These are phyloP conservation scores for Endoconidiophora laricicola DNA, from an alignment of 2,329 filamentous ascomycete species.

Conservation along the genomic window DNA sequence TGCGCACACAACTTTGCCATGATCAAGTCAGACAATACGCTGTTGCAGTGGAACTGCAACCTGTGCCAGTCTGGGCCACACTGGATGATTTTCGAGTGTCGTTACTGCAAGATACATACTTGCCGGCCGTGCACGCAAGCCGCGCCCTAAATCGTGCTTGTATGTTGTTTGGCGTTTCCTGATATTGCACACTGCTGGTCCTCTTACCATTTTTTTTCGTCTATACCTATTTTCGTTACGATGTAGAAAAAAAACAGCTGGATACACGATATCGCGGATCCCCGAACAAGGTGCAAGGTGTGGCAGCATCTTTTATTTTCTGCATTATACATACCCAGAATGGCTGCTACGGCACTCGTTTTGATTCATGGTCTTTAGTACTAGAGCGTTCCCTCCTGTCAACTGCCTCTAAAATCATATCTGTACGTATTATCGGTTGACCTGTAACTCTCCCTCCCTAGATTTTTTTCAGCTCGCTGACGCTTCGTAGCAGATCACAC, in stretches of 20 bases:
- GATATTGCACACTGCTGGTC: too few species aligned
- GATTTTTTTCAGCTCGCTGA: too few species aligned
- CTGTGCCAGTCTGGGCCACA: slow-evolving; percentile 47
- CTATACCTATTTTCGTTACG: background rate
- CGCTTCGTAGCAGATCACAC: too few species aligned
- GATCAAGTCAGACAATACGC: slow-evolving; percentile 48
- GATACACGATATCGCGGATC: background rate
- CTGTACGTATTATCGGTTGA: too few species aligned
- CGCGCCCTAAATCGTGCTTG: background rate
- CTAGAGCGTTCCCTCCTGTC: too few species aligned
- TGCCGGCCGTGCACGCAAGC: slow-evolving; percentile 35
- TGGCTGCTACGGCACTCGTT: too few species aligned
- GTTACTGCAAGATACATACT: slow-evolving; percentile 49
- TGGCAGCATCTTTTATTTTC: too few species aligned
- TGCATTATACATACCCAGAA: too few species aligned
- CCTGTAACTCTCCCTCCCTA: too few species aligned
- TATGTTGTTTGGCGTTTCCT: too few species aligned
- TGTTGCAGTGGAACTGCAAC: slow-evolving; percentile 50
- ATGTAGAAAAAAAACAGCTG: background rate
- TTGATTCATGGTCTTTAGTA: too few species aligned
- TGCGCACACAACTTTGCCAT: slow-evolving; percentile 48
- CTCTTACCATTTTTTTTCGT: background rate
- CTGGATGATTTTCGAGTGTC: slow-evolving; percentile 54
- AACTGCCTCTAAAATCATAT: too few species aligned
- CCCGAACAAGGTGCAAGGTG: background rate